Evolutionary conservation across 2,329 filamentous ascomycete genomes (phyloP).

Genomic region (Colletotrichum higginsianum): DNA sequence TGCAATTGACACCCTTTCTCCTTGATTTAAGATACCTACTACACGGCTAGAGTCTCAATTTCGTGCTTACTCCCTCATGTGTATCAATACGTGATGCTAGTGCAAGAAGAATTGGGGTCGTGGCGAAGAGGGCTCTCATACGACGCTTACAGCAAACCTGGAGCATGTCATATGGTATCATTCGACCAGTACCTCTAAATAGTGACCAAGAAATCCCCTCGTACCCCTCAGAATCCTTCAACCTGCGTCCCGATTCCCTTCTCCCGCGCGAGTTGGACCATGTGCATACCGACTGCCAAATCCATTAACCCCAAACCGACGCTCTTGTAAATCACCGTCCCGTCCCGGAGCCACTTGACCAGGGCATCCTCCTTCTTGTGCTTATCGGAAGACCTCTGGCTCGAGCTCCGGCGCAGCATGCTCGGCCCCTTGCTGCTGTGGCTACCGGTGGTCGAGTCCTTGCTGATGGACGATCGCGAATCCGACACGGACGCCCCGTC

Average conservation of each 20-base stretch:
- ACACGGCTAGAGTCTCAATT: no score
- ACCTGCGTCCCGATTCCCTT: constrained; percentile 69
- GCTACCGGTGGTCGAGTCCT: constrained; percentile 39
- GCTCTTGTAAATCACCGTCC: constrained; percentile 79
- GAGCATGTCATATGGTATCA: not conserved
- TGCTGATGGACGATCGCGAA: constrained; percentile 42
- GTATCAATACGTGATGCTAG: no score
- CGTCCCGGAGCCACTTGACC: constrained; percentile 69
- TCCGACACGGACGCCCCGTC: constrained; percentile 21
- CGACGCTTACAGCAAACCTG: not conserved
- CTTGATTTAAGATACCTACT: no score
- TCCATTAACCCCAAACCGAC: constrained; percentile 79
- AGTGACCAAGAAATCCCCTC: not conserved
- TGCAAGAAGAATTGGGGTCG: not conserved
- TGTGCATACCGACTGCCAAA: constrained; percentile 71
- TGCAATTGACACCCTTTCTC: no score
- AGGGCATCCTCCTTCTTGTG: constrained; percentile 65
- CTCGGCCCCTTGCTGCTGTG: constrained; percentile 26
- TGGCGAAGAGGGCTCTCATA: not conserved
- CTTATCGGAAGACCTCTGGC: constrained; percentile 49
- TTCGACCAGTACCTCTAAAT: not conserved
- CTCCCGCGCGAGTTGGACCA: constrained; percentile 69
- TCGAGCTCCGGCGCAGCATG: constrained; percentile 34
- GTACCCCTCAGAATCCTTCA: constrained; percentile 62
- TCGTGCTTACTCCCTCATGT: no score